These are phyloP conservation scores for Albizia julibrissin DNA, from an alignment of 306 rosid genomes.

Conservation along the genomic window DNA sequence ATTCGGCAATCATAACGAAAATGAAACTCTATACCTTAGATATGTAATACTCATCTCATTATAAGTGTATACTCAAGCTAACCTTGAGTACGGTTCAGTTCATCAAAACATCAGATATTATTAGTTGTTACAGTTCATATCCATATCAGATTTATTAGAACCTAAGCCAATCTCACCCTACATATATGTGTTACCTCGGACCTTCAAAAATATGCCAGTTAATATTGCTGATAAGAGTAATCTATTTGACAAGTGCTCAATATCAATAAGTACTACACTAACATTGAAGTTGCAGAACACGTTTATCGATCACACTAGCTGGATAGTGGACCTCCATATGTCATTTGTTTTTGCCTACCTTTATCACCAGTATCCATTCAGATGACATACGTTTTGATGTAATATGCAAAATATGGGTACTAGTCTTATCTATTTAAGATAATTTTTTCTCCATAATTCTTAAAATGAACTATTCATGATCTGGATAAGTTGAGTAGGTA, in stretches of 20 bases:
- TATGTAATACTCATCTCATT: neutral
- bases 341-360: neutral
- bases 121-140: neutral
- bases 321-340: neutral
- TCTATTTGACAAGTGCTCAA: neutral
- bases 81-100: no score
- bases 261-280: neutral
- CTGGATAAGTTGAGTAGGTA: neutral
- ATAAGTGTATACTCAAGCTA: no score
- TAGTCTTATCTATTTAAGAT: neutral
- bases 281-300: neutral
- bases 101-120: neutral
- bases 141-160: neutral
- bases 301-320: neutral
- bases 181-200: neutral
- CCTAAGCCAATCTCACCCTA: neutral
- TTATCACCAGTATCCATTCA: neutral
- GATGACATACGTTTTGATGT: neutral
- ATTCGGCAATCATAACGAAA: neutral
- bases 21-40: neutral
- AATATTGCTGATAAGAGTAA: neutral
- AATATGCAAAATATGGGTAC: neutral
- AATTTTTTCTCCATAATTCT: neutral
- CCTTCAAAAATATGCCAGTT: neutral
- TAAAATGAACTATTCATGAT: neutral